Base-by-base conservation (phyloP, 2,329 filamentous ascomycete species). In the Neophaeococcomyces aloes region DNA sequence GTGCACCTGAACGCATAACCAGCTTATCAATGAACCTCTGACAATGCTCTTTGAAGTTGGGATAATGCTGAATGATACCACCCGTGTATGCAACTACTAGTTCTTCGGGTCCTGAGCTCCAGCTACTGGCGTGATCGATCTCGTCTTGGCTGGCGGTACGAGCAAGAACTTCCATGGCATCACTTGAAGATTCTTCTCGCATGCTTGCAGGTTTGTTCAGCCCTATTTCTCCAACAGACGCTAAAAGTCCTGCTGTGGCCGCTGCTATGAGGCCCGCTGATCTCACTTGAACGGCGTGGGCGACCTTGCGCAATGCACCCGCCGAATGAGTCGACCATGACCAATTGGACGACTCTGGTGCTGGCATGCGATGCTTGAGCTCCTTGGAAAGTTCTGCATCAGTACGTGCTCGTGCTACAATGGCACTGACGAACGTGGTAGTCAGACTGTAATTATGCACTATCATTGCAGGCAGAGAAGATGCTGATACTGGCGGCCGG, bases 41-140 rank as follows among this genome's bases (percentile, higher is more conserved):
- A 51, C 81, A 86, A 54, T 82, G 80, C 34, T 67, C 63, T 32
- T 84, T 67, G 61, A 85, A 87, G 53, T 83, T 74, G 37, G 84
- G 83, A 55, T 86, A 86, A 55, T 84, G 78, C n/a, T 79, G 75
- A 47, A 88, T 88, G 56, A 83, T 86, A 5, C 83, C 81, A 25
- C 84, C 84, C 0, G 84, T 86, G 57, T 86, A 88, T 1, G 83
- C 84, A 17, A 88, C 81, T 1, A 85, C 78, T 23, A 89, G 61
- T 53, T 85, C 79, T 48, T 77, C 71, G 1, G 64, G 61, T 6
- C 63, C 65, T 3, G 64, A 35, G 21, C 39, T 42, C 39, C 39
- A 42, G n/a, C 39, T 18, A n/a, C 13, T 14, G 15, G 30, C 6
- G 11, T 35, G 34, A 18, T 35, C 13, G 8, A 11, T 35, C 8